Percentiles rank a stretch among this genome's conserved stretches.
These are phyloP conservation scores for Asterella californica DNA, from an alignment of 225 moss, liverwort and hornwort species.

Conservation along the genomic window DNA sequence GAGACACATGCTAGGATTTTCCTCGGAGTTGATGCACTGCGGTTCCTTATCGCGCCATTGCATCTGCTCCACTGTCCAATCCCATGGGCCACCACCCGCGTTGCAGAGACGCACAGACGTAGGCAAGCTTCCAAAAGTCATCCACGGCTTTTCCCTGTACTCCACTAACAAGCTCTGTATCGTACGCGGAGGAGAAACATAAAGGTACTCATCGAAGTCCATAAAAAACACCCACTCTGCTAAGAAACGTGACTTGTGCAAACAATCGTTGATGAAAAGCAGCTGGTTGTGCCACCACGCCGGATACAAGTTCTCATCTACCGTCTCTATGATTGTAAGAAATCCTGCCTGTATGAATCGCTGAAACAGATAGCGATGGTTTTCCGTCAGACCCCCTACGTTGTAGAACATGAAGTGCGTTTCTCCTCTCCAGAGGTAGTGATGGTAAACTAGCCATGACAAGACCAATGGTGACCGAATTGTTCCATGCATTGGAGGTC, in stretches of 20 bases:
- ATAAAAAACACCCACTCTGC: constrained; percentile 58
- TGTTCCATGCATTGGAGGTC: constrained; percentile 45
- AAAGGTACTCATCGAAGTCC: constrained; percentile 73
- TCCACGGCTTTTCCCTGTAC: constrained; percentile 57
- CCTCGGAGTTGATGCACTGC: constrained; percentile 20
- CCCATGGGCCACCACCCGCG: neutral
- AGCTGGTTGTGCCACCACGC: constrained; percentile 68
- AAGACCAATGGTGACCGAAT: constrained; percentile 41
- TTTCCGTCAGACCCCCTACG: constrained; percentile 35
- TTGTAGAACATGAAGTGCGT: constrained; percentile 58
- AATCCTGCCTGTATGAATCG: constrained; percentile 35
- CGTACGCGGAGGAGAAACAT: constrained; percentile 47
- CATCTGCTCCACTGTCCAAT: constrained; percentile 52
- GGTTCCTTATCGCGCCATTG: constrained; percentile 47
- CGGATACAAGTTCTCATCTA: constrained; percentile 40
- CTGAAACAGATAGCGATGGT: constrained; percentile 18
- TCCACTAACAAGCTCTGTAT: constrained; percentile 42
- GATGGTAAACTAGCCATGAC: constrained; percentile 54
- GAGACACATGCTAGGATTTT: too few relatives aligned
- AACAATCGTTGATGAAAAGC: constrained; percentile 78
- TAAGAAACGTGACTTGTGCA: constrained; percentile 57
- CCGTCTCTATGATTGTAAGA: constrained; percentile 49
- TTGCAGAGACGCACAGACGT: constrained; percentile 35
- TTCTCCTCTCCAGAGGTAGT: constrained; percentile 37
- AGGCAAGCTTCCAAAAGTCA: constrained; percentile 52